A percentile compares a stretch with the other conserved stretches of the same genome.
Conservation (phyloP, 2,329 filamentous ascomycete species). For the Alternaria solani region DNA sequence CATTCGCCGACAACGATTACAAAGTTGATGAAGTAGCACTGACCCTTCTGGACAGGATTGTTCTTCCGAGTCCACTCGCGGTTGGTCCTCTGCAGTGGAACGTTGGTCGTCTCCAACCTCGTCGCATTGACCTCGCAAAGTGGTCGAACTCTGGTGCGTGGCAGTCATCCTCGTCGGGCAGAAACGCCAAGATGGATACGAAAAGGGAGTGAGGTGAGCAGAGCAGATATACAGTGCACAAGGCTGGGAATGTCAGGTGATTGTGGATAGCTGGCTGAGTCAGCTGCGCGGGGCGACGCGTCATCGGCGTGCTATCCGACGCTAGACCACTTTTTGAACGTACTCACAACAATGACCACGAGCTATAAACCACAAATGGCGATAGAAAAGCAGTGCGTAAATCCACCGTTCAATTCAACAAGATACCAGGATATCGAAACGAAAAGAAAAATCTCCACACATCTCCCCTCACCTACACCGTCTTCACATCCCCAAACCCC, state of each 20-base stretch:
- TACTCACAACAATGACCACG: not conserved
- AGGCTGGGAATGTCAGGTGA: not conserved
- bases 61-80: not conserved
- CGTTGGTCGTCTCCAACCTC: not conserved
- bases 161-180: not conserved
- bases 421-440: not conserved
- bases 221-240: too few species aligned
- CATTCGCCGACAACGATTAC: not conserved
- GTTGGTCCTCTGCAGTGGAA: not conserved
- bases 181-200: not conserved
- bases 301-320: not conserved
- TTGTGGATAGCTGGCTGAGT: too few species aligned
- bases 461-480: not conserved
- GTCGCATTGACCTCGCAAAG: not conserved
- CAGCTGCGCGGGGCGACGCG: not conserved
- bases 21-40: not conserved
- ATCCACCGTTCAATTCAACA: not conserved
- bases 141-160: not conserved
- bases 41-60: not conserved
- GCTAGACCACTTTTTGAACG: not conserved
- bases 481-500: constrained; percentile 3
- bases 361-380: not conserved
- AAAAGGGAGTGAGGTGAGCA: not conserved
- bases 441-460: not conserved
- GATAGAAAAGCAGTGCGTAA: not conserved